Percentiles rank a stretch among this genome's conserved stretches.
phyloP scores from a whole-genome alignment of 2,329 filamentous ascomycete genomes.

The Coleophoma cylindrospora region DNA sequence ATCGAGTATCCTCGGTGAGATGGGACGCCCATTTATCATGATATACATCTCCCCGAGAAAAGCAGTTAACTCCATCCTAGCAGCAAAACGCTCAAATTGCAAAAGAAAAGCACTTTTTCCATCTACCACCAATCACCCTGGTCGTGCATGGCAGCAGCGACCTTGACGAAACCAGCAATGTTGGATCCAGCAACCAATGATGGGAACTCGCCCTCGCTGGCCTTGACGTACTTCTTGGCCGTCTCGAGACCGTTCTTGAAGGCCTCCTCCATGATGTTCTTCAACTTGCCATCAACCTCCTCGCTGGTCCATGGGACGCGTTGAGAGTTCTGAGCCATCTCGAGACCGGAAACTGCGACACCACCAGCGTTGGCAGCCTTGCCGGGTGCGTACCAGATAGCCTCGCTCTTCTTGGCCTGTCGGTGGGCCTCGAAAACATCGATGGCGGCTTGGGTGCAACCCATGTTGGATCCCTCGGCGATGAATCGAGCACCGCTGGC shows the following conservation, averaged over 20 bases:
- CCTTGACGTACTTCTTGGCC: conserved; percentile 80
- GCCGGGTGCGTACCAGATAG: conserved; percentile 94
- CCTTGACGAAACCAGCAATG: conserved; percentile 97
- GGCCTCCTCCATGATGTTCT: conserved; percentile 90
- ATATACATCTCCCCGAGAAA: neutral
- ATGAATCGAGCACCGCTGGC: conserved; percentile 75
- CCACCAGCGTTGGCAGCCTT: conserved; percentile 98
- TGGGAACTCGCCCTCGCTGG: conserved; percentile 77
- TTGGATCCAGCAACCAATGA: conserved; percentile 90
- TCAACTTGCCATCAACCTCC: conserved; percentile 88
- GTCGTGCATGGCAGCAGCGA: conserved; percentile 88
- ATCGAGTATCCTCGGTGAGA: no score
- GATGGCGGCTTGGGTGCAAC: conserved; percentile 93
- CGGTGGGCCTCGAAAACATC: conserved; percentile 83
- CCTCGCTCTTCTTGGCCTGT: conserved; percentile 58
- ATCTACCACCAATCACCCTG: conserved; percentile 86
- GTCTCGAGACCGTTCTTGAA: conserved; percentile 88
- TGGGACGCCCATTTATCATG: no score
- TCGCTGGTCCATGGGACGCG: conserved; percentile 81
- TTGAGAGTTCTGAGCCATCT: conserved; percentile 98
- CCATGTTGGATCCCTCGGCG: conserved; percentile 98
- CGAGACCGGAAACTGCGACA: conserved; percentile 92
- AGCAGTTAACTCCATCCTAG: neutral
- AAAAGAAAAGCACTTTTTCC: no score
- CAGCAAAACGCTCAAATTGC: no score